Evolutionary conservation across 345 rosid genomes (phyloP).

Genomic region (Acer campestre): DNA sequence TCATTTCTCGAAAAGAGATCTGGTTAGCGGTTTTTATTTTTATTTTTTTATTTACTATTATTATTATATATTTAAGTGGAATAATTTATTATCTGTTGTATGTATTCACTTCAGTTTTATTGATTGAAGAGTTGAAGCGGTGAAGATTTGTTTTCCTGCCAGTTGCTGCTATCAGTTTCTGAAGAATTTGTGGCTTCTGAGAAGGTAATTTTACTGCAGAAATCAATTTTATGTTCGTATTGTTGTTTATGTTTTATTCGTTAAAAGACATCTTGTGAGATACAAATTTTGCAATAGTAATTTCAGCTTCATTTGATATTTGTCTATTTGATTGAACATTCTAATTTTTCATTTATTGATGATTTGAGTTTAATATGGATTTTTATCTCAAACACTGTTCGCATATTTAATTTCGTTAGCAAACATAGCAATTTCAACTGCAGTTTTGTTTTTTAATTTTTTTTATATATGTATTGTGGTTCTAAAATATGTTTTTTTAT

Average conservation of each 20-base stretch:
- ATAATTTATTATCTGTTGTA: neutral
- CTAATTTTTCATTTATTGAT: neutral
- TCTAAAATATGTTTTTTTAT: neutral
- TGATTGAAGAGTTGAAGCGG: slow-evolving; percentile 4
- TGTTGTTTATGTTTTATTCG: neutral
- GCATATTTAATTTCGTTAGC: neutral
- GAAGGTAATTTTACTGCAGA: slow-evolving; percentile 12
- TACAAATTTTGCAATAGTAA: neutral
- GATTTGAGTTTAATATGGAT: neutral
- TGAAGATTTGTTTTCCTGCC: slow-evolving; percentile 10
- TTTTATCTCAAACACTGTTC: neutral
- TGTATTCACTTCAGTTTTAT: neutral
- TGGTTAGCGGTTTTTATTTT: neutral
- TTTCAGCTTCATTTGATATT: neutral
- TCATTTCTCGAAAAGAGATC: neutral
- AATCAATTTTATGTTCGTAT: neutral
- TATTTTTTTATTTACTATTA: too few species aligned
- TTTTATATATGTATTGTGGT: neutral
- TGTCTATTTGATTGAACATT: neutral
- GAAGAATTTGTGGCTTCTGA: slow-evolving; percentile 12
- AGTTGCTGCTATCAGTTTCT: neutral
- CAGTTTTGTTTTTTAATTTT: neutral
- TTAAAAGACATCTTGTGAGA: neutral
- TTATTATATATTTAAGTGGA: neutral
- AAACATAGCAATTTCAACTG: neutral